Percentiles rank a stretch among this genome's conserved stretches.
These are phyloP conservation scores for Chrysanthemum makinoi DNA, from an alignment of 129 eudicot genomes.

Conservation along the genomic window DNA sequence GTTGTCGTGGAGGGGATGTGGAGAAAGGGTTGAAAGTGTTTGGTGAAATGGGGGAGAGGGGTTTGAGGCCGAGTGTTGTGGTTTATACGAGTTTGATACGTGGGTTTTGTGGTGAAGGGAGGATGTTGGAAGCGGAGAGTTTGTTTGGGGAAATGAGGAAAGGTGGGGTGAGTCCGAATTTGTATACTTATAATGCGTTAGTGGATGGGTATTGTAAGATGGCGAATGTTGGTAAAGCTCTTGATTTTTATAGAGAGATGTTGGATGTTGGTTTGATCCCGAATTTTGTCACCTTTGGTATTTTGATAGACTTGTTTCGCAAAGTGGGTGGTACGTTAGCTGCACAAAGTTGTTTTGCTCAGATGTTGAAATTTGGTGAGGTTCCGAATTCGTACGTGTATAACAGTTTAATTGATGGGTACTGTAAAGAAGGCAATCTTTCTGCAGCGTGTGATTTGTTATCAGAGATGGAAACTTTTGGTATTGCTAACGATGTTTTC, in stretches of 20 bases:
- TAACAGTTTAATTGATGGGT: slow-evolving; percentile 70
- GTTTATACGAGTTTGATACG: slow-evolving; percentile 66
- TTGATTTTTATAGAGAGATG: slow-evolving; percentile 53
- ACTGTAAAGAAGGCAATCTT: slow-evolving; percentile 50
- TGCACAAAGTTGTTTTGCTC: slow-evolving; percentile 51
- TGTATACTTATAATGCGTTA: slow-evolving; percentile 62
- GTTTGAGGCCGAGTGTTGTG: slow-evolving; percentile 58
- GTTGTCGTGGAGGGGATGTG: slow-evolving; percentile 51
- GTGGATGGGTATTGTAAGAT: slow-evolving; percentile 77
- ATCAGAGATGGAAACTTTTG: slow-evolving; percentile 57
- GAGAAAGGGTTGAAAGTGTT: slow-evolving; percentile 42
- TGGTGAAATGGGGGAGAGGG: slow-evolving; percentile 65
- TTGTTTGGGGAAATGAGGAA: slow-evolving; percentile 51
- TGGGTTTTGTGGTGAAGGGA: slow-evolving; percentile 57
- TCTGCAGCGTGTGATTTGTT: slow-evolving; percentile 43
- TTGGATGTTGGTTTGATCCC: slow-evolving; percentile 46
- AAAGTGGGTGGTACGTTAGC: slow-evolving; percentile 48
- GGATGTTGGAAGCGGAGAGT: slow-evolving; percentile 60
- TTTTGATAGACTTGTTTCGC: slow-evolving; percentile 50
- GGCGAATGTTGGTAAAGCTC: slow-evolving; percentile 42
- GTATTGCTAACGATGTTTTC: slow-evolving; percentile 52
- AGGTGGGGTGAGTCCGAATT: slow-evolving; percentile 48
- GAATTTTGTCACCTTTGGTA: slow-evolving; percentile 64
- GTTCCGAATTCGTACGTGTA: slow-evolving; percentile 59
- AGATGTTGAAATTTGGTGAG: slow-evolving; percentile 62